Percentiles rank a stretch among this genome's conserved stretches.
Evolutionary conservation across 2,329 filamentous ascomycete genomes (phyloP).

Genomic region (Macrophomina tecta): DNA sequence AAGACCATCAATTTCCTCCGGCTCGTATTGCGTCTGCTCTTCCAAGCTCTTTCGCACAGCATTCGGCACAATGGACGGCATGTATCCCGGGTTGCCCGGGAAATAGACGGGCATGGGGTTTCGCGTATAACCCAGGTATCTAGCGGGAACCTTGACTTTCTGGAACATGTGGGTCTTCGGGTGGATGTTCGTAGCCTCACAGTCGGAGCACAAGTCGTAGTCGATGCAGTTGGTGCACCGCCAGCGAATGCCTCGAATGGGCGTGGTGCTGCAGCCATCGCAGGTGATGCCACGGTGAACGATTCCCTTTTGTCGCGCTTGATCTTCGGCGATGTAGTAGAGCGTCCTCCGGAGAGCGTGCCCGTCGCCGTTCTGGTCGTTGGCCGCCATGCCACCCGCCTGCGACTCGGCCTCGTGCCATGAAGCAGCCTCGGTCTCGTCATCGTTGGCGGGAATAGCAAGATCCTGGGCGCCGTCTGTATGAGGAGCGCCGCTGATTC

Average conservation of each 20-base stretch:
- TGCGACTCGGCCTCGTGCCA: conserved; percentile 29
- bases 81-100: conserved; percentile 79
- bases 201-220: conserved; percentile 93
- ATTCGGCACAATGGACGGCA: conserved; percentile 70
- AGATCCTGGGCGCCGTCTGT: conserved; percentile 17
- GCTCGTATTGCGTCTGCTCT: conserved; percentile 64
- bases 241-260: conserved; percentile 91
- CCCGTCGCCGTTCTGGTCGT: conserved; percentile 58
- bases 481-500: background rate
- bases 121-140: conserved; percentile 77
- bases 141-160: conserved; percentile 89
- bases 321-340: conserved; percentile 92
- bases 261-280: conserved; percentile 84
- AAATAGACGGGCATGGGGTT: conserved; percentile 87
- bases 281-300: conserved; percentile 92
- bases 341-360: conserved; percentile 85
- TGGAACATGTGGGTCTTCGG: conserved; percentile 95
- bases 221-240: conserved; percentile 95
- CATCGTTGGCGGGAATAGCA: conserved; percentile 13
- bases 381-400: conserved; percentile 39
- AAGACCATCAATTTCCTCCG: conserved; percentile 86
- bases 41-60: conserved; percentile 68
- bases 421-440: conserved; percentile 37
- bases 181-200: conserved; percentile 78
- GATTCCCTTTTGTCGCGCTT: conserved; percentile 84